Percentiles rank a stretch among this genome's conserved stretches.
phyloP scores from a whole-genome alignment of 768 basidiomycete species.

The Boletus huronensis region DNA sequence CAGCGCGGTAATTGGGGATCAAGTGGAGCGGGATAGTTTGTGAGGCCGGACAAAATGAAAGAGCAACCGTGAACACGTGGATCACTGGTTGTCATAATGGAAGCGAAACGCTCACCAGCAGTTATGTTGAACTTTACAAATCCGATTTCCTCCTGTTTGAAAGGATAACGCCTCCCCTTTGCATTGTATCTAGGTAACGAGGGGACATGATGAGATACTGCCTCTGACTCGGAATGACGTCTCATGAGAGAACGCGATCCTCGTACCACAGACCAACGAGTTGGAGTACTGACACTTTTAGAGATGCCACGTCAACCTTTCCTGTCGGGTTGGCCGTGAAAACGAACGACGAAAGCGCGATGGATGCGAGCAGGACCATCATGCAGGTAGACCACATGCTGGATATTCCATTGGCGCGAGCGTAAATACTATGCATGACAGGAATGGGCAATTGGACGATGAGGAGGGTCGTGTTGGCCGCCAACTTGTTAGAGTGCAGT shows the following conservation, averaged over 20 bases:
- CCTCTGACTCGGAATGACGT: slow-evolving; percentile 13
- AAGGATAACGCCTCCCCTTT: slow-evolving; percentile 52
- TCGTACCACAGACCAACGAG: neutral
- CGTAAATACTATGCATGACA: slow-evolving; percentile 65
- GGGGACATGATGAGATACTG: slow-evolving; percentile 9
- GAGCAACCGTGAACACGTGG: slow-evolving; percentile 24
- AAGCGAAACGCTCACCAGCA: slow-evolving; percentile 54
- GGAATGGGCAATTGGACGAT: neutral
- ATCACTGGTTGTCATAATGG: slow-evolving; percentile 20
- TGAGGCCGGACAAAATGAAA: slow-evolving; percentile 25
- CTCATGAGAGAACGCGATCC: slow-evolving; percentile 5
- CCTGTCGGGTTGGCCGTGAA: slow-evolving; percentile 59
- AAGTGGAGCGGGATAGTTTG: slow-evolving; percentile 7
- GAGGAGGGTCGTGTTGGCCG: neutral
- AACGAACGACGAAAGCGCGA: slow-evolving; percentile 71
- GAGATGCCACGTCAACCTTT: slow-evolving; percentile 51
- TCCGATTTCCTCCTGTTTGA: slow-evolving; percentile 68
- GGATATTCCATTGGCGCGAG: slow-evolving; percentile 72
- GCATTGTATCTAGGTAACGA: slow-evolving; percentile 39
- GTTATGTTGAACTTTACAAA: slow-evolving; percentile 79
- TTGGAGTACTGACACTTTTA: slow-evolving; percentile 69
- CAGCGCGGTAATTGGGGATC: slow-evolving; percentile 14
- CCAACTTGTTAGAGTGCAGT: neutral
- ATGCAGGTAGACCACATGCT: slow-evolving; percentile 71
- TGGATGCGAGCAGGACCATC: slow-evolving; percentile 65